Percentiles rank a stretch among this genome's conserved stretches.
Evolutionary conservation across 208 protist genomes (phyloP).

Genomic region (Tritrichomonas musculus): DNA sequence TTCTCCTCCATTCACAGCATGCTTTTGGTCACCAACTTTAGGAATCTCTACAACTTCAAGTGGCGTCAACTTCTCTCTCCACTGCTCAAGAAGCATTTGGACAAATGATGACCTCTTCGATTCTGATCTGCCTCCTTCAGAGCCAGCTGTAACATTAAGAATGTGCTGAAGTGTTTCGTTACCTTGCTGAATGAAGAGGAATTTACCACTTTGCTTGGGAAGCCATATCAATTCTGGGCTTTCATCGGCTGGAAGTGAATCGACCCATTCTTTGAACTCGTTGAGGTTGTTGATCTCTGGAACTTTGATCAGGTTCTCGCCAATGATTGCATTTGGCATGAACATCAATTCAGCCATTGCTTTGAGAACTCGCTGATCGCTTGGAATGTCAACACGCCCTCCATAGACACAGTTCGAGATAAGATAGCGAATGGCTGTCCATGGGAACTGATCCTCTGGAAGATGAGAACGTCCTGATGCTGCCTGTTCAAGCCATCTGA

Average conservation of each 20-base stretch:
- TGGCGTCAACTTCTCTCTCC: background rate
- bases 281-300: background rate
- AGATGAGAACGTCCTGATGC: background rate
- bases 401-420: background rate
- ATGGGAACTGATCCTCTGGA: background rate
- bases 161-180: background rate
- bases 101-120: background rate
- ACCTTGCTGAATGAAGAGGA: background rate
- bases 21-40: too few species aligned
- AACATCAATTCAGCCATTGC: background rate
- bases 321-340: background rate
- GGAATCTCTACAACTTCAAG: background rate
- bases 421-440: background rate
- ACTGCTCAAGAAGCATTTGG: background rate
- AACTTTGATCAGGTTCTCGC: background rate
- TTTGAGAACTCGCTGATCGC: background rate
- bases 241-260: background rate
- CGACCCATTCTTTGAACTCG: constrained; percentile 13
- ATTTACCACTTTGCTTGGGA: background rate
- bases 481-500: background rate
- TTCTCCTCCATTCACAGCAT: background rate
- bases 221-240: background rate
- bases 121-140: background rate
- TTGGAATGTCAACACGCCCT: background rate
- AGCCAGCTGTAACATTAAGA: background rate